Percentiles rank a stretch among this genome's conserved stretches.
Conservation (phyloP, 1,284 basidiomycete species). For the Phlebopus sp. region DNA sequence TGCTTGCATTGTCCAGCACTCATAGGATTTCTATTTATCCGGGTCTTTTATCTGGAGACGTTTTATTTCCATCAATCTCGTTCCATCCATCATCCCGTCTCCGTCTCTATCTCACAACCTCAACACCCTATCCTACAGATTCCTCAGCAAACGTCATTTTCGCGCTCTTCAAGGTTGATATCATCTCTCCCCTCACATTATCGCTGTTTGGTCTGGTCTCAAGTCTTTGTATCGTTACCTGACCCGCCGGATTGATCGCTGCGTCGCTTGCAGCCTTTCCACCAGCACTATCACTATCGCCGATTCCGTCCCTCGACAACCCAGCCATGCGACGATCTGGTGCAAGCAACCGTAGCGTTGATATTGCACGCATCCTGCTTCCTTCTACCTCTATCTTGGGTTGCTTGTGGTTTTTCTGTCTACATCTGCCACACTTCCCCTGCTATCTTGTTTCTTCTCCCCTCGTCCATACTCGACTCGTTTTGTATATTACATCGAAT, state of each 20-base stretch:
- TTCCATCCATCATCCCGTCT: slow-evolving; percentile 14
- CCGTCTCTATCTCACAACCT: slow-evolving; percentile 21
- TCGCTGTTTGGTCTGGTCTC: slow-evolving; percentile 3
- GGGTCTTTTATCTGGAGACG: slow-evolving; percentile 27
- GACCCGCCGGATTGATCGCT: slow-evolving; percentile 22
- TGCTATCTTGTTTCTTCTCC: slow-evolving; percentile 25
- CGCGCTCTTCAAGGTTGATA: slow-evolving; percentile 19
- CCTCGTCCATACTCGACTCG: slow-evolving; percentile 18
- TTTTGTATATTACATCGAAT: slow-evolving; percentile 38
- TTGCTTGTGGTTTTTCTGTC: slow-evolving; percentile 9
- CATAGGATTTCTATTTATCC: slow-evolving; percentile 34
- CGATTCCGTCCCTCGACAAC: neutral
- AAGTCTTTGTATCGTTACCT: slow-evolving; percentile 15
- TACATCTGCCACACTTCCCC: slow-evolving; percentile 18
- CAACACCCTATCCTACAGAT: slow-evolving; percentile 25
- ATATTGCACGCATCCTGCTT: slow-evolving; percentile 4
- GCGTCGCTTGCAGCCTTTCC: slow-evolving; percentile 6
- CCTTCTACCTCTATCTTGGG: slow-evolving; percentile 5
- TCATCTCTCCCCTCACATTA: slow-evolving; percentile 8
- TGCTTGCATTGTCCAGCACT: slow-evolving; percentile 12
- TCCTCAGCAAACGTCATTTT: slow-evolving; percentile 26
- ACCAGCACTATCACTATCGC: neutral
- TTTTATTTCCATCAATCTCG: slow-evolving; percentile 18
- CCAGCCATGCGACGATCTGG: neutral
- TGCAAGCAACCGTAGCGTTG: too few species aligned